Evolutionary conservation across 164 flowering plant genomes (phyloP), one percentile per base, ranked within the genome.

Genomic region (Protea cynaroides): DNA sequence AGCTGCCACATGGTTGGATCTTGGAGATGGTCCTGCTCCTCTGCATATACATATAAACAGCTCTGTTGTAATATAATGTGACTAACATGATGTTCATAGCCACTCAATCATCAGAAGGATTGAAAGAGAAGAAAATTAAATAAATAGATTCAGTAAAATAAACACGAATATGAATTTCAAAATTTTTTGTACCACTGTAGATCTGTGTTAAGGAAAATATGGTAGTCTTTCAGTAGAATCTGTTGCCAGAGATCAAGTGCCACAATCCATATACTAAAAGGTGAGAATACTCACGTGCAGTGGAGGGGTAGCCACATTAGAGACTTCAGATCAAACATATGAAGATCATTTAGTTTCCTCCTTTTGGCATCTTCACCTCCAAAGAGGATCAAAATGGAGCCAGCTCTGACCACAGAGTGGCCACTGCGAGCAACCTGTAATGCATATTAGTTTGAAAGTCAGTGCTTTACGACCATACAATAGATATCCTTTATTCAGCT

Each of bases 291-390:
- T 81, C 59, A 92, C 99, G 92, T 92, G 97, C 89, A 89, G 69
- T 87, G 89, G 61, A 92, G 87, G 69, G 99, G 97, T 43, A 95
- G 92, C 99, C 99, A 95, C 60, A 88, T 92, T 54, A 81, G 71
- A 59, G 99, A 86, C 78, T 90, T 95, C 22, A 95, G 84, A 72
- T 95, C 97, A 82, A 95, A 95, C 97, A 90, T 89, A 75, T 92
- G 89, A n/a, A 95, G 86, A 72, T 95, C 99, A 80, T 90, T 92
- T 23, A 95, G 76, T 72, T 92, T 95, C 78, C 81, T 87, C 71
- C 86, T 82, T 73, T 84, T 95, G 46, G 78, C 66, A 82, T 86
- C 96, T 73, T 95, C 99, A 72, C 99, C 99, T 19, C 97, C 99
- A 78, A 95, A 95, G 14, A 95, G 81, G 57, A 95, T 86, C 72